These are phyloP conservation scores for Pythium aristosporum DNA, from an alignment of 352 stramenopile genomes.

Conservation along the genomic window DNA sequence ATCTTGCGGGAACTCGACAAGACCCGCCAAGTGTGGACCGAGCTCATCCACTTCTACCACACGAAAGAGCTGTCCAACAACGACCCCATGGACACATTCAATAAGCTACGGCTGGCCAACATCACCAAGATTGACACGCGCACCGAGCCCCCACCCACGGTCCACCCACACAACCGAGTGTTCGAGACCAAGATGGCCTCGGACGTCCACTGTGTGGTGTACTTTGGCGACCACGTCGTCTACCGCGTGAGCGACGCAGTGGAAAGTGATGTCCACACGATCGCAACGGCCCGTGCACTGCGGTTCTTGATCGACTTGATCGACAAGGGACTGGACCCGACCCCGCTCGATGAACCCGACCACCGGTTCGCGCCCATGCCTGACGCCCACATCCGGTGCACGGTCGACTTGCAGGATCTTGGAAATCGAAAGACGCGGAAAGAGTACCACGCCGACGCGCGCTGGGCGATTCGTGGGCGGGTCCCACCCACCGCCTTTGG, in stretches of 20 bases:
- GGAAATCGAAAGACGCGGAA: constrained; percentile 36
- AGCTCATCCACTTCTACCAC: constrained; percentile 75
- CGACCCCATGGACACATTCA: constrained; percentile 57
- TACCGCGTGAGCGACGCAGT: constrained; percentile 51
- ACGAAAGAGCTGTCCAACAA: constrained; percentile 49
- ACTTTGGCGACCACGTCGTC: constrained; percentile 43
- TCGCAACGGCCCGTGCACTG: constrained; percentile 50
- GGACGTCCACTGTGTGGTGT: constrained; percentile 26
- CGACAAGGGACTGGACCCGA: constrained; percentile 57
- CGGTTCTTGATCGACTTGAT: constrained; percentile 78
- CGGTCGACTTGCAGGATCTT: constrained; percentile 51
- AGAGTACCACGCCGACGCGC: constrained; percentile 60
- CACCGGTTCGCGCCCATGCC: constrained; percentile 15
- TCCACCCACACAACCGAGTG: constrained; percentile 6
- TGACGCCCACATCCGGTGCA: constrained; percentile 46
- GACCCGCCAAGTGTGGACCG: constrained; percentile 55
- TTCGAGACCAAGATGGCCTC: constrained; percentile 19
- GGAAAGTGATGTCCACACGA: constrained; percentile 44
- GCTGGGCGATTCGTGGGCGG: constrained; percentile 42
- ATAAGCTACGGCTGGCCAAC: constrained; percentile 57
- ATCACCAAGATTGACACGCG: constrained; percentile 39
- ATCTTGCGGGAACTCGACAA: constrained; percentile 49
- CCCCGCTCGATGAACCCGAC: constrained; percentile 36
- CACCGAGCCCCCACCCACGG: constrained; percentile 1
- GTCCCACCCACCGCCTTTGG: constrained; percentile 29